Base-by-base conservation (phyloP, 352 stramenopile species). In the Hyaloperonospora brassicae region DNA sequence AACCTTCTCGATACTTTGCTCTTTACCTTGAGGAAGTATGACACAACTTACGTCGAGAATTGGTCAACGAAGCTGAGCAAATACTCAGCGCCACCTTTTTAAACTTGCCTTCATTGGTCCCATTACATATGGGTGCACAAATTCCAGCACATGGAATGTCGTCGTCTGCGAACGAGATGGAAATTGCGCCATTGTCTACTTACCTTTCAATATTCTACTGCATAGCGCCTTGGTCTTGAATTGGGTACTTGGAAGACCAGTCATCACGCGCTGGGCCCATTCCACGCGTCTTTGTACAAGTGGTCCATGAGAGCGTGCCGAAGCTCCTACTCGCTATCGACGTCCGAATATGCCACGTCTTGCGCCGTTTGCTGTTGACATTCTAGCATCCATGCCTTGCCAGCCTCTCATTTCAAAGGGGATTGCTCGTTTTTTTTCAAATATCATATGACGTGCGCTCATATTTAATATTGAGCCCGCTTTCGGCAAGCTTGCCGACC, bases 251-350 rank as follows among this genome's bases (percentile, higher is more conserved):
- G 6, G 39, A 12, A 44, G 23, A 2, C 39, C 39, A 23, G 6
- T n/a, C 4, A 5, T 44, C 14, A 17, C 39, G 2, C 39, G 39
- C 39, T 44, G 39, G 4, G 14, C 24, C 6, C 24, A 24, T 17
- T 6, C 39, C 4, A 44, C 9, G 11, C 39, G 7, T 44, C 17
- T 5, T 23, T 9, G 39, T 51, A 62, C 11, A 52, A 40, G 31
- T 62, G 59, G 0, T 50, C 54, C 40, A 72, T 57, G 4, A 55
- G 50, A 12, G 59, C 59, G 7, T 68, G 59, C 43, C 50, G 65
- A 11, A 68, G 5, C 50, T 68, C 53, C 59, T 46, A 61, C 63
- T 65, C 24, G 51, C 17, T 58, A 13, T 42, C 39, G 3, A 36
- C 14, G 2, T 17, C 38, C 27, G 36, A 0, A 48, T 66, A 53